Evolutionary conservation across 768 basidiomycete species (phyloP).

Genomic region (Crucibulum laeve): DNA sequence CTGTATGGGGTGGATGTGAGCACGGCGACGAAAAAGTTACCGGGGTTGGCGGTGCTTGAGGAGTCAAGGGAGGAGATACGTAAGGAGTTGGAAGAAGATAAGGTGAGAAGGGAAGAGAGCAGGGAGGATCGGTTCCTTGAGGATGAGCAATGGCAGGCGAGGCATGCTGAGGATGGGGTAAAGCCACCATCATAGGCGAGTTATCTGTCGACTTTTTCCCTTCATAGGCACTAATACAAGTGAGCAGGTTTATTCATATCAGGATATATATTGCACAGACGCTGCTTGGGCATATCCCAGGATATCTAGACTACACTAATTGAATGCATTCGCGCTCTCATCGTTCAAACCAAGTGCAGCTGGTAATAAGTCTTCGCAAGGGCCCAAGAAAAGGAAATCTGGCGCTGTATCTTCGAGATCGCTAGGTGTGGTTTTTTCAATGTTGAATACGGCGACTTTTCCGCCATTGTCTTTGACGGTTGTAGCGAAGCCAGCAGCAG

Average conservation of each 20-base stretch:
- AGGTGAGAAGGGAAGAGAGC: not conserved
- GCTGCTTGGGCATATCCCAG: too few relatives aligned
- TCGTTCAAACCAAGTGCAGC: constrained; percentile 24
- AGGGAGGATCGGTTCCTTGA: not conserved
- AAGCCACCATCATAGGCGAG: not conserved
- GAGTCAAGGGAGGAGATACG: constrained; percentile 23
- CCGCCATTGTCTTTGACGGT: constrained; percentile 29
- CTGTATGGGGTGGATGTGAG: constrained; percentile 44
- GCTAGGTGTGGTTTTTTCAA: constrained; percentile 22
- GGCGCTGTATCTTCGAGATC: constrained; percentile 36
- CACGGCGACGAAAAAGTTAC: constrained; percentile 19
- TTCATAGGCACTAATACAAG: too few relatives aligned
- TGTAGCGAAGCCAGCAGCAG: constrained; percentile 27
- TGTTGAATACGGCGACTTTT: constrained; percentile 35
- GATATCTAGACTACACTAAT: too few relatives aligned
- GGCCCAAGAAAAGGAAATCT: constrained; percentile 44
- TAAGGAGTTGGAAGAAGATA: not conserved
- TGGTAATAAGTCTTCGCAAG: constrained; percentile 40
- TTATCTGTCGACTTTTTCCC: too few relatives aligned
- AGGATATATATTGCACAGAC: too few relatives aligned
- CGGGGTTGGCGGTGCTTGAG: constrained; percentile 44
- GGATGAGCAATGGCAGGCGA: not conserved
- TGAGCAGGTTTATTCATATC: too few relatives aligned
- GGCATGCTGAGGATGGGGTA: not conserved
- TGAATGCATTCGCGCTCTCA: too few relatives aligned